A percentile compares a stretch with the other conserved stretches of the same genome.
These are phyloP conservation scores for Cyberlindnera meyerae DNA, from an alignment of 805 yeast genomes.

Conservation along the genomic window DNA sequence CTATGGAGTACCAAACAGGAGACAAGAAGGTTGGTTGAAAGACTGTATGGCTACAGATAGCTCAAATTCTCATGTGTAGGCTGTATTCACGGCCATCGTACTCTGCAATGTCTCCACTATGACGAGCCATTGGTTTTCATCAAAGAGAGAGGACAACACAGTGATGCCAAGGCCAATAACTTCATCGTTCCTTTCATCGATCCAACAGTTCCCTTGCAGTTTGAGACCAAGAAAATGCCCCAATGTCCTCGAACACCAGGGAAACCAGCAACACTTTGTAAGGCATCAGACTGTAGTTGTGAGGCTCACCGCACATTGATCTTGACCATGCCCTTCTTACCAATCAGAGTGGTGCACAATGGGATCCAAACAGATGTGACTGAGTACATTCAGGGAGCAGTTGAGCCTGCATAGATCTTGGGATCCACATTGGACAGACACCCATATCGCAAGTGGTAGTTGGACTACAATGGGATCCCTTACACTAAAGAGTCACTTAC, in stretches of 20 bases:
- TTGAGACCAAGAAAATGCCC: background rate
- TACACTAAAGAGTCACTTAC: background rate
- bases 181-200: slow-evolving; percentile 3
- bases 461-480: background rate
- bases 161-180: slow-evolving; percentile 1
- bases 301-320: background rate
- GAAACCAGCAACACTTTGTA: background rate
- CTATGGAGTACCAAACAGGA: too few species aligned
- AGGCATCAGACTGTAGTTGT: too few species aligned
- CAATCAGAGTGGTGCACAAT: background rate
- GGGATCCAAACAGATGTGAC: background rate
- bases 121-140: slow-evolving; percentile 1
- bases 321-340: slow-evolving; percentile 1
- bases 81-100: slow-evolving; percentile 6
- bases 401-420: background rate
- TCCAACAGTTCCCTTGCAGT: background rate
- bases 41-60: background rate
- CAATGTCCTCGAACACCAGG: background rate
- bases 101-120: slow-evolving; percentile 2
- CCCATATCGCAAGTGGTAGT: slow-evolving; percentile 2
- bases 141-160: slow-evolving; percentile 7
- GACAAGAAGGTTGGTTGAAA: too few species aligned
- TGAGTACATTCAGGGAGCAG: background rate
- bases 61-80: slow-evolving; percentile 4
- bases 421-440: slow-evolving; percentile 2